Conservation (phyloP, 768 basidiomycete species). For the Trametes meyenii region DNA sequence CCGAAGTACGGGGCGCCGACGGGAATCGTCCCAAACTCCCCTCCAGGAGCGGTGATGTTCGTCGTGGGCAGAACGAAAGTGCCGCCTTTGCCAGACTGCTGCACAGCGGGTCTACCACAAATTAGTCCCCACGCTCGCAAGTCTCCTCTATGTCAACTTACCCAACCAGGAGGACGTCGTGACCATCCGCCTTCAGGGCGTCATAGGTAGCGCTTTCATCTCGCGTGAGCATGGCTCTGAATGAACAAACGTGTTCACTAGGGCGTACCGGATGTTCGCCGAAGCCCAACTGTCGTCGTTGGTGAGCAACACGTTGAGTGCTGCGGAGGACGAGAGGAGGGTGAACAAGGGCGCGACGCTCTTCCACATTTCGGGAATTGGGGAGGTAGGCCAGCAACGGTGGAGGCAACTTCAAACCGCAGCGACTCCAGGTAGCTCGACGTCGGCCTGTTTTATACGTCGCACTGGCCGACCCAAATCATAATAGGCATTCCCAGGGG, state of each 20-base stretch:
- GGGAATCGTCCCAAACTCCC: slow-evolving; percentile 35
- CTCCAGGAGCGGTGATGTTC: slow-evolving; percentile 36
- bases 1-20: slow-evolving; percentile 38
- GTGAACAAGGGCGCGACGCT: slow-evolving; percentile 9
- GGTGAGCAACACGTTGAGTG: slow-evolving; percentile 35
- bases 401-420: not conserved
- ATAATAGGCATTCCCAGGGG: not conserved
- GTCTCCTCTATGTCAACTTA: not conserved
- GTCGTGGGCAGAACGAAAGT: slow-evolving; percentile 34
- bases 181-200: slow-evolving; percentile 32
- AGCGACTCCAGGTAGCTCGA: not conserved
- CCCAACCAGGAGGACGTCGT: slow-evolving; percentile 36
- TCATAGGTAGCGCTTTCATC: slow-evolving; percentile 31
- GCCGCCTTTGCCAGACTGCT: slow-evolving; percentile 37
- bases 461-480: not conserved
- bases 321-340: slow-evolving; percentile 18
- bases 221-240: not conserved
- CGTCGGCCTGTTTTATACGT: not conserved
- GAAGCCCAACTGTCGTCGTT: slow-evolving; percentile 41
- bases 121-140: not conserved
- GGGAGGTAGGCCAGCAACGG: not conserved
- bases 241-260: not conserved
- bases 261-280: slow-evolving; percentile 35
- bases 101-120: slow-evolving; percentile 32
- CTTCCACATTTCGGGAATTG: slow-evolving; percentile 5